These are phyloP conservation scores for Podaxis sp. DNA, from an alignment of 768 basidiomycete genomes.

Conservation along the genomic window DNA sequence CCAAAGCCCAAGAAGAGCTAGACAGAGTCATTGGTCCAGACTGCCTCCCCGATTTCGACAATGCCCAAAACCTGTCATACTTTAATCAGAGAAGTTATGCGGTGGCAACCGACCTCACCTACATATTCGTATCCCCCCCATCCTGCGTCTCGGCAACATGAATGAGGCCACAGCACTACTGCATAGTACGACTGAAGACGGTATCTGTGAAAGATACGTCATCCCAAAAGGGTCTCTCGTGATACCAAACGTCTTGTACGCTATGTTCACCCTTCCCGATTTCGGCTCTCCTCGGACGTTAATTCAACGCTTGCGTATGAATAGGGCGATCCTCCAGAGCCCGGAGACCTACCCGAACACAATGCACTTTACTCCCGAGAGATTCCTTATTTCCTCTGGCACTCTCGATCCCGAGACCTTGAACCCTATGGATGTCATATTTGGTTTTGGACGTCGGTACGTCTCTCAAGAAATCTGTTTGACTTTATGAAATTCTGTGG, in stretches of 20 bases:
- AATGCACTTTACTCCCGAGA: slow-evolving; percentile 36
- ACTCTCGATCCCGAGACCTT: slow-evolving; percentile 26
- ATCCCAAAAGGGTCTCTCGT: slow-evolving; percentile 42
- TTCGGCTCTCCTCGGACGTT: not conserved
- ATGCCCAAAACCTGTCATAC: slow-evolving; percentile 36
- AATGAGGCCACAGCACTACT: slow-evolving; percentile 24
- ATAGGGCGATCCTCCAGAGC: slow-evolving; percentile 31
- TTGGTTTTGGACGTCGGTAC: slow-evolving; percentile 38
- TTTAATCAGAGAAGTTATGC: slow-evolving; percentile 35
- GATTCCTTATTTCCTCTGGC: slow-evolving; percentile 30
- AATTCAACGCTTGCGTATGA: not conserved
- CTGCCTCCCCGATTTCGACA: slow-evolving; percentile 37
- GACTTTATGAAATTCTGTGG: no score
- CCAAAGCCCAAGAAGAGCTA: slow-evolving; percentile 37
- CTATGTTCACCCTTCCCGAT: not conserved
- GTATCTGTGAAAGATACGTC: slow-evolving; percentile 41
- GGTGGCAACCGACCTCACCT: slow-evolving; percentile 29
- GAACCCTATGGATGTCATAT: slow-evolving; percentile 34
- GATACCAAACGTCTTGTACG: slow-evolving; percentile 33
- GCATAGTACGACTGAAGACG: slow-evolving; percentile 36
- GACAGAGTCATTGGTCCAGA: slow-evolving; percentile 34
- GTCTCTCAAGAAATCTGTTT: slow-evolving; percentile 3
- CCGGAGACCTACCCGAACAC: slow-evolving; percentile 29
- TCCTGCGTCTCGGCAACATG: not conserved
- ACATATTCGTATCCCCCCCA: slow-evolving; percentile 21